Conservation (phyloP, 164 flowering plant species). For the grape (Vitis vinifera) region DNA sequence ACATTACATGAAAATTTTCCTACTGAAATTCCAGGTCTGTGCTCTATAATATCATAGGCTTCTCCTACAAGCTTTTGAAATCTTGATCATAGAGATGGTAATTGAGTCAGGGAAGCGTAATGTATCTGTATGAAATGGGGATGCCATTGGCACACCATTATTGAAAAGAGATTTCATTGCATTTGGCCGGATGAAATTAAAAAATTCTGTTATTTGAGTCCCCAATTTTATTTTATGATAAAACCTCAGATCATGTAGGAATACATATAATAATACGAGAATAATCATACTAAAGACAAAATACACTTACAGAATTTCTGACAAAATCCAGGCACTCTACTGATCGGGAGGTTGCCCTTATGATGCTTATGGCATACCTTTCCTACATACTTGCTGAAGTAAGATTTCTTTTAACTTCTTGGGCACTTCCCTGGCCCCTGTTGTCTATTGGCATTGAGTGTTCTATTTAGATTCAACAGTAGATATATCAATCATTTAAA, state of each 20-base stretch:
- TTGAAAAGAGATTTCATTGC: no score
- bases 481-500: neutral
- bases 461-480: constrained; percentile 1
- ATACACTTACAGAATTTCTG: neutral
- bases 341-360: constrained; percentile 86
- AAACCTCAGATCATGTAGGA: neutral
- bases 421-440: neutral
- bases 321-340: constrained; percentile 70
- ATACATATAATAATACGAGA: neutral
- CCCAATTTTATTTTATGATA: neutral
- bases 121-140: neutral
- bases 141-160: neutral
- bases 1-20: no score
- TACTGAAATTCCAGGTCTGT: no score
- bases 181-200: no score
- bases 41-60: no score
- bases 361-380: constrained; percentile 91
- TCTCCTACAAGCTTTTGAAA: no score
- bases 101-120: no score
- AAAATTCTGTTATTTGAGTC: no score
- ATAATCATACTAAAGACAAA: neutral
- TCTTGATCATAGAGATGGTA: no score
- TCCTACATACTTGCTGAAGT: constrained; percentile 89
- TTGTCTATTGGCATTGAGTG: neutral
- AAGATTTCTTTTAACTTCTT: constrained; percentile 14